These are phyloP conservation scores for Cryoendolithus antarcticus DNA, from an alignment of 2,329 filamentous ascomycete species.

Conservation along the genomic window DNA sequence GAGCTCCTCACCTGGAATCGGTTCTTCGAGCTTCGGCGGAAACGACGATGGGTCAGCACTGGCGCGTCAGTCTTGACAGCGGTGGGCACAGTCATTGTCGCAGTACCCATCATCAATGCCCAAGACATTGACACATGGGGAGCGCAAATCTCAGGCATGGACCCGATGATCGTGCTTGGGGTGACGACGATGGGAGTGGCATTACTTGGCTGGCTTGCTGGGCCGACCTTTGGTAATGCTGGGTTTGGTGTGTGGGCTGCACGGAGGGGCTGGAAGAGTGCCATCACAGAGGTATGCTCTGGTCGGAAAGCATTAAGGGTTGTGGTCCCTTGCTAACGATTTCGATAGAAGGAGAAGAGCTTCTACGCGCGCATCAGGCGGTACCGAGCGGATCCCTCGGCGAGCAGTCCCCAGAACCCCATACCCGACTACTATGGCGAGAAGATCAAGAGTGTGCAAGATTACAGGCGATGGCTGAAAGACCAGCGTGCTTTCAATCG, in stretches of 20 bases:
- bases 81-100: slow-evolving; percentile 47
- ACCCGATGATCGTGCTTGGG: slow-evolving; percentile 77
- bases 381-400: slow-evolving; percentile 80
- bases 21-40: slow-evolving; percentile 82
- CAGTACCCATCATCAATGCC: slow-evolving; percentile 54
- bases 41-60: slow-evolving; percentile 71
- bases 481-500: slow-evolving; percentile 89
- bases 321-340: neutral
- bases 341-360: slow-evolving; percentile 68
- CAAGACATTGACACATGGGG: slow-evolving; percentile 55
- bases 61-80: slow-evolving; percentile 60
- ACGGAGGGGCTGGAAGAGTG: slow-evolving; percentile 43
- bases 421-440: slow-evolving; percentile 97
- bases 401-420: slow-evolving; percentile 81
- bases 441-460: slow-evolving; percentile 86
- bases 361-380: slow-evolving; percentile 89
- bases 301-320: neutral
- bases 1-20: slow-evolving; percentile 58
- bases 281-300: slow-evolving; percentile 54
- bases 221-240: slow-evolving; percentile 68
- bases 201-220: slow-evolving; percentile 76
- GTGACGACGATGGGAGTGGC: slow-evolving; percentile 64
- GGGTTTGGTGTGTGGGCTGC: slow-evolving; percentile 68
- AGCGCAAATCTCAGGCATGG: slow-evolving; percentile 65
- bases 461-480: slow-evolving; percentile 91